Percentiles rank a stretch among this genome's conserved stretches.
phyloP scores from a whole-genome alignment of 2,329 filamentous ascomycete species.

The Kalmusia sp. region DNA sequence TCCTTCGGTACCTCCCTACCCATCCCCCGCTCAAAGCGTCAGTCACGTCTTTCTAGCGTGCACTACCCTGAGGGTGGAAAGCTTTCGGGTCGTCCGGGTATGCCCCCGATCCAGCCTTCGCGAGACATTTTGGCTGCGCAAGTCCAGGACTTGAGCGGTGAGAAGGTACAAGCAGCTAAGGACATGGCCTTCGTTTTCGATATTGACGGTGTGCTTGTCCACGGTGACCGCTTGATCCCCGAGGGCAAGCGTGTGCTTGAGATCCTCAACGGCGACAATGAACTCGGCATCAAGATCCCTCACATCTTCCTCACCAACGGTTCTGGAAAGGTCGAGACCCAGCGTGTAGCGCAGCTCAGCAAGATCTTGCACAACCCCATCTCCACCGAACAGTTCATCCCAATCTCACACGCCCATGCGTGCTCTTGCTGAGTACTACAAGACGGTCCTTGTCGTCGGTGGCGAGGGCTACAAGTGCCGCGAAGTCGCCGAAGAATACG shows the following conservation, averaged over 20 bases:
- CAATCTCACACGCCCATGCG: constrained; percentile 81
- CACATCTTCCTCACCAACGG: constrained; percentile 80
- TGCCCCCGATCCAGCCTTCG: constrained; percentile 66
- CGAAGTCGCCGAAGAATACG: constrained; percentile 75
- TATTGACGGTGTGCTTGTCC: constrained; percentile 77
- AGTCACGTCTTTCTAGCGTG: constrained; percentile 71
- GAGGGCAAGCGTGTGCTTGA: constrained; percentile 71
- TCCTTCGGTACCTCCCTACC: constrained; percentile 77
- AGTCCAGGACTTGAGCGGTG: constrained; percentile 70
- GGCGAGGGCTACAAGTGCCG: constrained; percentile 78
- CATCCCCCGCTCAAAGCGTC: constrained; percentile 74
- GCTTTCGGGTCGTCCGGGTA: constrained; percentile 58
- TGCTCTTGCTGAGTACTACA: constrained; percentile 77
- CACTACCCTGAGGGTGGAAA: constrained; percentile 55
- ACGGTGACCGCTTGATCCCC: constrained; percentile 74
- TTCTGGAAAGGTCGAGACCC: constrained; percentile 72
- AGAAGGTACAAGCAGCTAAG: constrained; percentile 74
- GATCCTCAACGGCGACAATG: constrained; percentile 77
- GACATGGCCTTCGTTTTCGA: constrained; percentile 86
- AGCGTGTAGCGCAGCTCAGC: constrained; percentile 70
- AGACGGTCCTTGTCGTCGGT: constrained; percentile 76
- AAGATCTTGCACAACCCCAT: constrained; percentile 71
- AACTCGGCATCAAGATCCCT: constrained; percentile 79
- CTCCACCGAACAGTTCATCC: constrained; percentile 76
- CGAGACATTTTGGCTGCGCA: constrained; percentile 74